A percentile compares a stretch with the other conserved stretches of the same genome.
These are phyloP conservation scores for Candida tropicalis DNA, from an alignment of 1,139 yeast genomes.

Conservation along the genomic window DNA sequence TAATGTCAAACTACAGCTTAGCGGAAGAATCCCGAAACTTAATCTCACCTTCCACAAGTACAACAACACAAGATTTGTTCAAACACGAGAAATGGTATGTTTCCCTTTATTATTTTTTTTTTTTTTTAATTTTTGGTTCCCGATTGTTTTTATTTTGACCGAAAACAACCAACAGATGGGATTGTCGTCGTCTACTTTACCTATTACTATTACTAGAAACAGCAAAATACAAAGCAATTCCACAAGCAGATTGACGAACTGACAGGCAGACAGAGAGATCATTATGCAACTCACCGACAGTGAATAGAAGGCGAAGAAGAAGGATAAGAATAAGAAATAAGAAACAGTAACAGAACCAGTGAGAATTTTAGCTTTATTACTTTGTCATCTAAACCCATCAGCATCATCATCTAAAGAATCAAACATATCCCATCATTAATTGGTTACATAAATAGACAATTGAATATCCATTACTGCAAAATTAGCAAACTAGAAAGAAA, in stretches of 20 bases:
- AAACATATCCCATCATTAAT: not conserved
- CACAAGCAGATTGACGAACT: no score
- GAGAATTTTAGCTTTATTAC: no score
- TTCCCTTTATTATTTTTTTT: not conserved
- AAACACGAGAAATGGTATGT: conserved; percentile 35
- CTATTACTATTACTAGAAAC: no score
- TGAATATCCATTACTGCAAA: not conserved
- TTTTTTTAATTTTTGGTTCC: no score
- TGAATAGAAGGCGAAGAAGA: not conserved
- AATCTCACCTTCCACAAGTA: conserved; percentile 13
- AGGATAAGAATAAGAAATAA: not conserved
- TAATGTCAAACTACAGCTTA: not conserved
- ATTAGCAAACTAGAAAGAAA: not conserved
- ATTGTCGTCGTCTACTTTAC: conserved; percentile 1
- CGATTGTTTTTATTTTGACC: conserved; percentile 3
- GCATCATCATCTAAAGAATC: not conserved
- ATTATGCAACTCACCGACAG: conserved; percentile 1
- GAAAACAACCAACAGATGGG: not conserved
- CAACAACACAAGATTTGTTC: conserved; percentile 21
- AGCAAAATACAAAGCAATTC: not conserved
- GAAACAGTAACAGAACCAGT: no score
- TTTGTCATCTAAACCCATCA: no score
- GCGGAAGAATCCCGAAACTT: conserved; percentile 16
- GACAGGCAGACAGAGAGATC: no score
- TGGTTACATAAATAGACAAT: not conserved